phyloP scores from a whole-genome alignment of 805 yeast species.

The Metschnikowia cubensis region DNA sequence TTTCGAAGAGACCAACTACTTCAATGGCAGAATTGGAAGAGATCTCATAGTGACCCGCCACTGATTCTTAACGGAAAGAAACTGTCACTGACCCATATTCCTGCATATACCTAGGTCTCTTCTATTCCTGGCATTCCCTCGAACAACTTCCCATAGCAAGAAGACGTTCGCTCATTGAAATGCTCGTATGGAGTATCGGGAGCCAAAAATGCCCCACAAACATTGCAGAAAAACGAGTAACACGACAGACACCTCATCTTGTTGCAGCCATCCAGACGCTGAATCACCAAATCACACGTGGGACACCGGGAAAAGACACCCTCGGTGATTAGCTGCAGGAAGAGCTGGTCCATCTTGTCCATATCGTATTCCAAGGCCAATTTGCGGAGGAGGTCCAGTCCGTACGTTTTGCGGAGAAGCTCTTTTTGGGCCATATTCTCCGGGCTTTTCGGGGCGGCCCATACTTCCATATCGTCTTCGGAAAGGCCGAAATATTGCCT shows the following conservation, averaged over 20 bases:
- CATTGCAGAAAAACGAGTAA: slow-evolving; percentile 45
- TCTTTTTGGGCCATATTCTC: slow-evolving; percentile 11
- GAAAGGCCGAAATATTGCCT: slow-evolving; percentile 27
- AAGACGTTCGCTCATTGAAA: slow-evolving; percentile 37
- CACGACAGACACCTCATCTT: slow-evolving; percentile 57
- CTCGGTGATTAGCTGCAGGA: slow-evolving; percentile 41
- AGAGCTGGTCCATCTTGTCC: slow-evolving; percentile 32
- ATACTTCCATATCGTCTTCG: slow-evolving; percentile 32
- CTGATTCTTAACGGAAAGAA: too few species aligned
- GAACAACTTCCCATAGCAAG: slow-evolving; percentile 50
- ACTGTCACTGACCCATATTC: too few species aligned
- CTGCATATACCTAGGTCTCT: not conserved
- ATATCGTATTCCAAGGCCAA: slow-evolving; percentile 45
- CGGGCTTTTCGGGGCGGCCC: slow-evolving; percentile 30
- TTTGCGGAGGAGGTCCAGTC: slow-evolving; percentile 37
- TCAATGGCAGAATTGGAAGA: too few species aligned
- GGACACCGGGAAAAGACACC: slow-evolving; percentile 52
- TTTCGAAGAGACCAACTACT: too few species aligned
- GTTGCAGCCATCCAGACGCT: slow-evolving; percentile 61
- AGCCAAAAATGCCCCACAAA: slow-evolving; percentile 45
- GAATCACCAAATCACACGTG: slow-evolving; percentile 44
- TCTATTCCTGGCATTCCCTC: slow-evolving; percentile 41
- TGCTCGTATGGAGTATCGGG: slow-evolving; percentile 49
- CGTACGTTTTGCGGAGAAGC: slow-evolving; percentile 40
- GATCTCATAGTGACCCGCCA: too few species aligned